These are phyloP conservation scores for Arthrocladium fulminans DNA, from an alignment of 2,329 filamentous ascomycete species.

Conservation along the genomic window DNA sequence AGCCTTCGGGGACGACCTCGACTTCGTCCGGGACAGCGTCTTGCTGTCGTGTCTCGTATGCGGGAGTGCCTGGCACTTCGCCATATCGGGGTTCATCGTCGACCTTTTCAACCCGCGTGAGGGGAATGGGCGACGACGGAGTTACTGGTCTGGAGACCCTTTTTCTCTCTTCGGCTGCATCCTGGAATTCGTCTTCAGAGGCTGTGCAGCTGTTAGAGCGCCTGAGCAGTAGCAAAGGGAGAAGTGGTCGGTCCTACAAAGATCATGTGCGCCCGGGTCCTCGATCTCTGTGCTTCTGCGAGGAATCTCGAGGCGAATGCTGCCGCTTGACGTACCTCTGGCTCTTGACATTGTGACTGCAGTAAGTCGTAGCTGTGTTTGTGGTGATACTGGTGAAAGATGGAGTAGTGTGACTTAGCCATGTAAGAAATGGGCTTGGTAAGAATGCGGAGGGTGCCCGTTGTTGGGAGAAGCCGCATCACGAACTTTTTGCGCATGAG, in stretches of 20 bases:
- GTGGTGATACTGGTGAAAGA: constrained; percentile 6
- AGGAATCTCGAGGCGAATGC: constrained; percentile 43
- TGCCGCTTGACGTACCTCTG: constrained; percentile 8
- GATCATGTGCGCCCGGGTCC: constrained; percentile 49
- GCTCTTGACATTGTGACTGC: constrained; percentile 15
- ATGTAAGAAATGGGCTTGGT: not conserved
- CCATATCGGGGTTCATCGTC: constrained; percentile 51
- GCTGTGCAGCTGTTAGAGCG: constrained; percentile 33
- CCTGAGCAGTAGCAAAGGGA: not conserved
- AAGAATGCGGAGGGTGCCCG: not conserved
- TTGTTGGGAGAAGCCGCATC: too few species aligned
- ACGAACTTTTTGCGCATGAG: not conserved
- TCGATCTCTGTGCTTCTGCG: constrained; percentile 47
- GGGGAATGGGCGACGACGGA: constrained; percentile 46
- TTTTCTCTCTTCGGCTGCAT: constrained; percentile 50
- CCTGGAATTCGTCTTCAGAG: constrained; percentile 56
- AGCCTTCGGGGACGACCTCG: constrained; percentile 45
- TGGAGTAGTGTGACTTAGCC: constrained; percentile 8
- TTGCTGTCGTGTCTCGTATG: constrained; percentile 48
- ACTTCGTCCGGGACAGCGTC: constrained; percentile 58
- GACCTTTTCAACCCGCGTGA: constrained; percentile 55
- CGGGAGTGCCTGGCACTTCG: constrained; percentile 53
- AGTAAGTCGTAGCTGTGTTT: constrained; percentile 10
- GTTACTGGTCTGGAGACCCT: constrained; percentile 27
- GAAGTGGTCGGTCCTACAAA: constrained; percentile 34